Base-by-base conservation (phyloP, 345 rosid genomes). In the Gossypium rotundifolium region DNA sequence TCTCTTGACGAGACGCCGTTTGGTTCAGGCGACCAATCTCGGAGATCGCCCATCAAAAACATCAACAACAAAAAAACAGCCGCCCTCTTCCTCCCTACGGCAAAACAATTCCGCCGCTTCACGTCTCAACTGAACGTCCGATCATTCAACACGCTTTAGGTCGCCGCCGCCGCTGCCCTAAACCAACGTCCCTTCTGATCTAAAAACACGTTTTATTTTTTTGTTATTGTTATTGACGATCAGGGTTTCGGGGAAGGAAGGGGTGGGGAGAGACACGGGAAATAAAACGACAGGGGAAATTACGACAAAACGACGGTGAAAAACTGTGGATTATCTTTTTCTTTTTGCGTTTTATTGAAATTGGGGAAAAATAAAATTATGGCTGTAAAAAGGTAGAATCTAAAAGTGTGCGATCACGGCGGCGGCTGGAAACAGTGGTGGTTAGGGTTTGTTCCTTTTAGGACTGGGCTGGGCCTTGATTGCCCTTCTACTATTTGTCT, bases 11-110 rank as follows among this genome's bases (percentile, higher is more conserved):
- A 79, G 60, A 54, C 74, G 67, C 83, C 83, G 83, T 76, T 80
- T 14, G 53, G 70, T 61, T 88, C 93, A 29, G 86, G 87, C 76
- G 87, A 73, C 86, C 87, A 89, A 75, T 82, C 91, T 49, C 83
- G 88, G 44, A 88, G 89, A 84, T 89, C 92, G 67, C 93, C 93
- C 96, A 91, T 93, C 77, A 77, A 79, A 85, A 72, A 74, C 68
- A 27, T 46, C 23, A 11, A 60, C 40, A 59, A 57, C 22, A 51
- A 51, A 16, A 51, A 51, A 14, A 2, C 2, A 23, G 14, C 52
- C 14, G 52, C 12, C 46, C 40, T 14, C 20, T 25, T 33, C 11
- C 16, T 20, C 60, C 4, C 10, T 72, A 51, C 8, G 69, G 70
- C 40, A 40, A 16, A 55, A 14, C 51, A 22, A 9, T 42, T 16